Percentiles rank a stretch among this genome's conserved stretches.
phyloP scores from a whole-genome alignment of 805 yeast species.

The Schwanniomyces sp. region DNA sequence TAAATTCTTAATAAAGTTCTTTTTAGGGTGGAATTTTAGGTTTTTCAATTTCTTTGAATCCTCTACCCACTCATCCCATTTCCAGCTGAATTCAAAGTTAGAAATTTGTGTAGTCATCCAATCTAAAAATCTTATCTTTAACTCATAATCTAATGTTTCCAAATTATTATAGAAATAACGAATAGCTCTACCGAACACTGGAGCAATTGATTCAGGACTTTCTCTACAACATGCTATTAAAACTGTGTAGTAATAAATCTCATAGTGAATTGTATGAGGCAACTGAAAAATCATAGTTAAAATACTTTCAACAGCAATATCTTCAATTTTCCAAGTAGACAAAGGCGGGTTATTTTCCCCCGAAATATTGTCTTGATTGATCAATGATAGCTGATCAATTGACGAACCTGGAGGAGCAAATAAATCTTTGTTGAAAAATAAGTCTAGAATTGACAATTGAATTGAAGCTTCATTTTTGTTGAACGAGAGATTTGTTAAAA shows the following conservation, averaged over 20 bases:
- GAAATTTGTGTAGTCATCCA: constrained; percentile 95
- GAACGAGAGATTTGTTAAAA: constrained; percentile 79
- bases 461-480: constrained; percentile 85
- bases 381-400: constrained; percentile 59
- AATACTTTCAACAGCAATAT: constrained; percentile 79
- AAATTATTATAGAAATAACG: constrained; percentile 74
- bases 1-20: constrained; percentile 71
- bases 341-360: constrained; percentile 42
- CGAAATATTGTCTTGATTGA: constrained; percentile 40
- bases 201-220: constrained; percentile 76
- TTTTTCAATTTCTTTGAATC: constrained; percentile 49
- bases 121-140: constrained; percentile 69
- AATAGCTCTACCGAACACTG: constrained; percentile 90
- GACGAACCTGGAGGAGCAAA: constrained; percentile 66
- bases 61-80: constrained; percentile 91
- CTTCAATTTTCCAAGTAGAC: constrained; percentile 91
- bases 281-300: constrained; percentile 74
- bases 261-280: constrained; percentile 64
- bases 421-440: constrained; percentile 62
- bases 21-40: constrained; percentile 66
- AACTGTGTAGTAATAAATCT: constrained; percentile 79
- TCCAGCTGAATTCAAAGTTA: constrained; percentile 95
- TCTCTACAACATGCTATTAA: constrained; percentile 83
- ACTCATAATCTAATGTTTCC: constrained; percentile 70
- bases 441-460: constrained; percentile 72